These are phyloP conservation scores for Ceratocystis harringtonii DNA, from an alignment of 2,329 filamentous ascomycete species.

Conservation along the genomic window DNA sequence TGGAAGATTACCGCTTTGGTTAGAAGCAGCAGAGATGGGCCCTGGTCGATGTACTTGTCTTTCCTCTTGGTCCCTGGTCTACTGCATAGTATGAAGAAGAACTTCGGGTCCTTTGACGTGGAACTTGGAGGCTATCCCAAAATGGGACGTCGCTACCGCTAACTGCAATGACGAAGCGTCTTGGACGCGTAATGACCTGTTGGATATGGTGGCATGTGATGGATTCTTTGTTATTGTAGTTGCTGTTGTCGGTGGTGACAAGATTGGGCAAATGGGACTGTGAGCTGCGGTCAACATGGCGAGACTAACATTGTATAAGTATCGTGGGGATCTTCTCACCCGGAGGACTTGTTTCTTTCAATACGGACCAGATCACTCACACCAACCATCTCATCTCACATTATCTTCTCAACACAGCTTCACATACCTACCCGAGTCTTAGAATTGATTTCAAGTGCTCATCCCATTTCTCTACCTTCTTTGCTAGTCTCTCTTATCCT, in stretches of 20 bases:
- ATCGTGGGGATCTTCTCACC: background rate
- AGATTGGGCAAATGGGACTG: background rate
- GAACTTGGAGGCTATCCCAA: background rate
- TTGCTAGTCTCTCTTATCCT: background rate
- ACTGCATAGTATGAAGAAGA: background rate
- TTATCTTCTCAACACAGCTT: background rate
- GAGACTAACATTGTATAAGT: slow-evolving; percentile 11
- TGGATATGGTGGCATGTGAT: background rate
- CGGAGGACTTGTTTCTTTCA: background rate
- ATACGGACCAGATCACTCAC: background rate
- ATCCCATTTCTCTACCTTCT: background rate
- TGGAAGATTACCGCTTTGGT: background rate
- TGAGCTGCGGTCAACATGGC: background rate
- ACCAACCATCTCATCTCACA: background rate
- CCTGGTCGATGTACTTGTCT: background rate
- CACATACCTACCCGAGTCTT: background rate
- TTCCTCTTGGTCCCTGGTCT: background rate
- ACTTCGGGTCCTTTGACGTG: background rate
- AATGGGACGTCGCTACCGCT: background rate
- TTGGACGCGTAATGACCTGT: slow-evolving; percentile 5
- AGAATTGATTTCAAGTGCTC: background rate
- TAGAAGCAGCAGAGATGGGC: background rate
- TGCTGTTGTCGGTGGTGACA: background rate
- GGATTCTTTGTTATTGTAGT: background rate
- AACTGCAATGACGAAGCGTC: slow-evolving; percentile 3